These are phyloP conservation scores for Aspergillus spinulosporus DNA, from an alignment of 2,329 filamentous ascomycete species.

Conservation along the genomic window DNA sequence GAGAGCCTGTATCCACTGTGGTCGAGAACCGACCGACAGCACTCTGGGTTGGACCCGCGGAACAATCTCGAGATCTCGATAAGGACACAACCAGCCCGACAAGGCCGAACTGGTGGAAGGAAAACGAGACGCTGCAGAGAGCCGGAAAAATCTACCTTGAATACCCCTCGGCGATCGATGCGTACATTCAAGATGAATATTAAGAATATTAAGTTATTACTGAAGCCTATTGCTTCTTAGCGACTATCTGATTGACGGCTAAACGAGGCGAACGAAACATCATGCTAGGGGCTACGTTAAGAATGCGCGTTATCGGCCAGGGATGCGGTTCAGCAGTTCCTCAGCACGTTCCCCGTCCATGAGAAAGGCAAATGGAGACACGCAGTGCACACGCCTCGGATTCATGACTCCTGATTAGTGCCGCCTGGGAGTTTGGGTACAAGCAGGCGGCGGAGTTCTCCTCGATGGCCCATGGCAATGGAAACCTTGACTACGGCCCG, in stretches of 20 bases:
- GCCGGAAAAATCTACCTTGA: too few species aligned
- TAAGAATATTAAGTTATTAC: too few species aligned
- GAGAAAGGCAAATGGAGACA: not conserved
- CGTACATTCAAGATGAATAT: not conserved
- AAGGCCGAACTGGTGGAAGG: too few species aligned
- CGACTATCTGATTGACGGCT: conserved; percentile 1
- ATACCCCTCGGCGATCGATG: too few species aligned
- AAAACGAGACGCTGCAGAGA: too few species aligned
- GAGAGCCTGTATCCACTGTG: conserved; percentile 3
- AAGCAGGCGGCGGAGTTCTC: too few species aligned
- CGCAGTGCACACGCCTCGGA: not conserved
- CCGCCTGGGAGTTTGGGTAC: too few species aligned
- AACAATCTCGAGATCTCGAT: not conserved
- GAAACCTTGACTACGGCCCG: too few species aligned
- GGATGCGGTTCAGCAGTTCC: not conserved
- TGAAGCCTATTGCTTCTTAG: not conserved
- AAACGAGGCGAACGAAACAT: not conserved
- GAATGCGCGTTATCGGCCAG: conserved; percentile 1
- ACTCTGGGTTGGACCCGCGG: conserved; percentile 5
- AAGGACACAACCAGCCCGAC: not conserved
- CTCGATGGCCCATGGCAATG: too few species aligned
- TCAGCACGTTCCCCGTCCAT: not conserved
- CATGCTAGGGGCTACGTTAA: conserved; percentile 2
- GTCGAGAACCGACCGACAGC: conserved; percentile 2
- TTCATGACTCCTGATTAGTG: too few species aligned